Evolutionary conservation across 495 filamentous ascomycete genomes (phyloP).

Genomic region (Trichocladium antarcticum): DNA sequence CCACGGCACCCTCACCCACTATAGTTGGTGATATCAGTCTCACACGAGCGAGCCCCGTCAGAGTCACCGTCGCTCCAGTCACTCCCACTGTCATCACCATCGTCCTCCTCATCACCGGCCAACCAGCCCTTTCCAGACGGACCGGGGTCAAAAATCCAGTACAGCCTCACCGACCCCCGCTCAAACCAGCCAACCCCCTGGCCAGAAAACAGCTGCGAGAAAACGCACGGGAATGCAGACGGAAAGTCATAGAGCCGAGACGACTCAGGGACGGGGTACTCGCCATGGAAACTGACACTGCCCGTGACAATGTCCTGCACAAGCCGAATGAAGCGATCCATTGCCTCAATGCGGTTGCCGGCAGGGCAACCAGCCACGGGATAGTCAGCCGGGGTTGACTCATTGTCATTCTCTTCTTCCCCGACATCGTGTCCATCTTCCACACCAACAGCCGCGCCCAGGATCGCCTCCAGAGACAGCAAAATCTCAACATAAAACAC

Average conservation of each 20-base stretch:
- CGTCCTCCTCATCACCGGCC: no score
- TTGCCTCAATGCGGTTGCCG: not conserved
- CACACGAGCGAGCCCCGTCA: no score
- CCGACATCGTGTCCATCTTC: no score
- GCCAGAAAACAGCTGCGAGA: not conserved
- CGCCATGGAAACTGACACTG: not conserved
- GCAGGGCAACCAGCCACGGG: no score
- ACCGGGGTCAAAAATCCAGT: not conserved
- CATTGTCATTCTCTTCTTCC: no score
- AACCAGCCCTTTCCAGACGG: no score
- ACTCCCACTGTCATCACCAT: no score
- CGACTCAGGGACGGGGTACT: not conserved
- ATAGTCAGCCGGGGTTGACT: no score
- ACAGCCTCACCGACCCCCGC: not conserved
- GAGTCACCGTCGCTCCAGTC: no score
- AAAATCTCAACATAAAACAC: conserved; percentile 1
- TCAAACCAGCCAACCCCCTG: not conserved
- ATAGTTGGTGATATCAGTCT: no score
- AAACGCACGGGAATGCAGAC: not conserved
- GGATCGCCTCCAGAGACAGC: not conserved
- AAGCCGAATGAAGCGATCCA: not conserved
- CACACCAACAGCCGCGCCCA: not conserved
- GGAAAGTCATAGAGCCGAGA: not conserved
- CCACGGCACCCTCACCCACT: no score
- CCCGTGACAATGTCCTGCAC: not conserved